A percentile compares a stretch with the other conserved stretches of the same genome.
These are phyloP conservation scores for Seiridium unicorne DNA, from an alignment of 2,329 filamentous ascomycete genomes.

Conservation along the genomic window DNA sequence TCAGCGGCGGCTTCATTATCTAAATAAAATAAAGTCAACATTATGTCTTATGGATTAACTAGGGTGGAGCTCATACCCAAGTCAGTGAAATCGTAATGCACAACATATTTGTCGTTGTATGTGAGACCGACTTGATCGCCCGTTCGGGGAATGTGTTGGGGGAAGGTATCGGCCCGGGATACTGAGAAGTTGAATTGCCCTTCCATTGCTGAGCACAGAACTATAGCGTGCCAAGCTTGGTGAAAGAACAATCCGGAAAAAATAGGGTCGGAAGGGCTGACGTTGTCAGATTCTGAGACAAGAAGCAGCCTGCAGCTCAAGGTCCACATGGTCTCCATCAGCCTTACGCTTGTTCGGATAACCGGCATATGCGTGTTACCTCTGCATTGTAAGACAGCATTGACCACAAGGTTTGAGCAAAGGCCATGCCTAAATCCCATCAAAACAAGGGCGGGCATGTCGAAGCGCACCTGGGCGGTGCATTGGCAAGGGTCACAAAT, in stretches of 20 bases:
- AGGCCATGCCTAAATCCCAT: neutral
- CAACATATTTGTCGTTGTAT: constrained; percentile 50
- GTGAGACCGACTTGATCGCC: constrained; percentile 5
- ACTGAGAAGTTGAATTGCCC: neutral
- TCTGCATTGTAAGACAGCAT: neutral
- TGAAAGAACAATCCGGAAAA: neutral
- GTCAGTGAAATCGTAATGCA: constrained; percentile 57
- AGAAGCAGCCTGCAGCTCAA: neutral
- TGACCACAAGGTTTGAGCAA: neutral
- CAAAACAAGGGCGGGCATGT: neutral
- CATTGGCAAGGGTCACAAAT: no score
- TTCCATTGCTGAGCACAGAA: neutral
- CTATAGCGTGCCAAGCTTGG: neutral
- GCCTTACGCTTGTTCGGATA: neutral
- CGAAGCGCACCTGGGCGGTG: no score
- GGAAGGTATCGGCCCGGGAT: constrained; percentile 1
- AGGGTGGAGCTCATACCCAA: constrained; percentile 38
- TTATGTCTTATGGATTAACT: no score
- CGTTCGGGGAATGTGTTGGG: neutral
- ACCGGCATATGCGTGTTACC: neutral
- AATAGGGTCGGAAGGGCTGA: neutral
- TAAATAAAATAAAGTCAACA: constrained; percentile 30
- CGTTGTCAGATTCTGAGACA: neutral
- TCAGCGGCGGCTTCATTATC: constrained; percentile 50
- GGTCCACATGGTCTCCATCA: neutral